A percentile compares a stretch with the other conserved stretches of the same genome.
Evolutionary conservation across 495 filamentous ascomycete genomes (phyloP).

Genomic region (Penicillium macrosclerotiorum): DNA sequence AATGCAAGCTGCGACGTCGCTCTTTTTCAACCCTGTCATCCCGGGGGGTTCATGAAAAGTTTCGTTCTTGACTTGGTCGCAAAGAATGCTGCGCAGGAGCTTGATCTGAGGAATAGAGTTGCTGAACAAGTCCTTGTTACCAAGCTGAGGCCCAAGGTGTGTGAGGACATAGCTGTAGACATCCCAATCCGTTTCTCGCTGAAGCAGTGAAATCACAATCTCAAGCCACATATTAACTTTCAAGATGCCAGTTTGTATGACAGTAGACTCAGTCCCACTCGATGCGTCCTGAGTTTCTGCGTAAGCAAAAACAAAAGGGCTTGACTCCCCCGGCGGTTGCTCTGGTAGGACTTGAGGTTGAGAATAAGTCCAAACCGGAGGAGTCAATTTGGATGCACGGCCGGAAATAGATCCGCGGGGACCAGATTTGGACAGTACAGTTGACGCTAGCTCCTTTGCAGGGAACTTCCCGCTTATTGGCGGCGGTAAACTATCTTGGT

Average conservation of each 20-base stretch:
- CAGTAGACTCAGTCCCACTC: constrained; percentile 21
- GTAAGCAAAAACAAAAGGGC: constrained; percentile 44
- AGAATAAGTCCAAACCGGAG: constrained; percentile 56
- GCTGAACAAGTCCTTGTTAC: constrained; percentile 82
- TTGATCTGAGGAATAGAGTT: constrained; percentile 70
- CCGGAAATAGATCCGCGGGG: constrained; percentile 33
- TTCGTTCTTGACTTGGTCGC: constrained; percentile 73
- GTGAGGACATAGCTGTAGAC: constrained; percentile 87
- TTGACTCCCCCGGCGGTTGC: constrained; percentile 46
- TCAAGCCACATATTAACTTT: constrained; percentile 76
- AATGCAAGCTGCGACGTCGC: constrained; percentile 83
- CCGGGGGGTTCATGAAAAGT: constrained; percentile 73
- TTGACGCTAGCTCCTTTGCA: constrained; percentile 21
- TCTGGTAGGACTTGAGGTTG: constrained; percentile 51
- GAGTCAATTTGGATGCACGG: constrained; percentile 41
- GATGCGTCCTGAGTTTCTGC: constrained; percentile 18
- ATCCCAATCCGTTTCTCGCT: constrained; percentile 85
- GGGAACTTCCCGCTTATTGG: constrained; percentile 18
- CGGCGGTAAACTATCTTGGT: constrained; percentile 24
- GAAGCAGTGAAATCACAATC: constrained; percentile 66
- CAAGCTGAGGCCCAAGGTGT: constrained; percentile 82
- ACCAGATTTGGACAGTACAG: constrained; percentile 24
- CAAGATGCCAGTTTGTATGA: constrained; percentile 39
- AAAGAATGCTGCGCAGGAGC: constrained; percentile 71
- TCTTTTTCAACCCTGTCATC: constrained; percentile 74